Base-by-base conservation (phyloP, 768 basidiomycete species). In the Collybiopsis luxurians region DNA sequence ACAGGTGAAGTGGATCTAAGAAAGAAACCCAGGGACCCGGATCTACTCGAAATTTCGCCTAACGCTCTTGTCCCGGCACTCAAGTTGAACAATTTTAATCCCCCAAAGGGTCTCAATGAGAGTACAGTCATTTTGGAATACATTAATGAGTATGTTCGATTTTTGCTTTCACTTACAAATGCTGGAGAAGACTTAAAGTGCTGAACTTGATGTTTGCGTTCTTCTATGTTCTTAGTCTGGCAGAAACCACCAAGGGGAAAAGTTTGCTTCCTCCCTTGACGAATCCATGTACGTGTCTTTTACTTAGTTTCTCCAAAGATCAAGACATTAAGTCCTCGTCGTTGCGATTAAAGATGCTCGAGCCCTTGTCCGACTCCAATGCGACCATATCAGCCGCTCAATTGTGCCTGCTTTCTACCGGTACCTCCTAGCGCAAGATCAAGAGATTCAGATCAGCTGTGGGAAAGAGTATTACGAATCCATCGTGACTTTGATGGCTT, bases 1-100 rank as follows among this genome's bases (percentile, higher is more conserved):
- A 3, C 57, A 90, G 89, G 87, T 62, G 89, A 91, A 69, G 87
- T 90, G 27, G 87, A 91, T 69, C 88, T 89, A n/a, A 92, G 92
- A 74, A 84, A 84, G 71, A 94, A 92, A 62, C 89, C 91, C 0
- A 69, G 82, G 48, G n/a, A n/a, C n/a, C n/a, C n/a, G n/a, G 89
- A 90, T 31, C 79, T 94, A 19, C 75, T 95, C n/a, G 83, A 89
- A 36, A 75, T 91, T 17, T 92, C 90, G 15, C 90, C 91, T 1
- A 90, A 89, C 63, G 90, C 91, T 0, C 78, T 94, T 3, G 89
- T 95, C 1, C 90, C 91, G 0, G 89, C 79, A 0, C 63, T 90
- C 28, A 81, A 77, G 61, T 68, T 91, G 53, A 71, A 84, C 61
- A 70, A 70, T 2, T 82, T 75, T 59, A 67, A 66, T 46, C 86